phyloP scores from a whole-genome alignment of 352 stramenopile genomes.

The Phytophthora meadii region DNA sequence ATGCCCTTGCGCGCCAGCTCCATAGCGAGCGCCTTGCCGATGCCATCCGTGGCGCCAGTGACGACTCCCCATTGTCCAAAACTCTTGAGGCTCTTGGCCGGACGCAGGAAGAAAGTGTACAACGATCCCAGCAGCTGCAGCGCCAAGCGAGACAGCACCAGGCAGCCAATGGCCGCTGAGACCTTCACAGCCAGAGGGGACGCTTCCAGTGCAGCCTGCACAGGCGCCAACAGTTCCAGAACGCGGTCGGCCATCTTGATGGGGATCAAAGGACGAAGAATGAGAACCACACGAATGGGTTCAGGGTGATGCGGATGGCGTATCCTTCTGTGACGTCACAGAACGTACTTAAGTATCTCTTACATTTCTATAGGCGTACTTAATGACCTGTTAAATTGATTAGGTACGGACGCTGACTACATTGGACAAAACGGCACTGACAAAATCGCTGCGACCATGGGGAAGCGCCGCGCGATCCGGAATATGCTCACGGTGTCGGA shows the following conservation, averaged over 20 bases:
- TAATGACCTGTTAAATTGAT: too few species aligned
- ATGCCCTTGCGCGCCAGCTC: slow-evolving; percentile 97
- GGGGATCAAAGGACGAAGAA: slow-evolving; percentile 5
- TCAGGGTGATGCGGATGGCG: neutral
- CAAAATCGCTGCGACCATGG: slow-evolving; percentile 41
- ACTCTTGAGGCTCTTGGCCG: slow-evolving; percentile 92
- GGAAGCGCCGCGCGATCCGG: slow-evolving; percentile 63
- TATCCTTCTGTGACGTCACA: slow-evolving; percentile 26
- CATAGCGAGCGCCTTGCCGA: slow-evolving; percentile 92
- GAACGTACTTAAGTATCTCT: slow-evolving; percentile 6
- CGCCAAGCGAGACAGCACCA: slow-evolving; percentile 60
- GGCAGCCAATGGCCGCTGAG: slow-evolving; percentile 49
- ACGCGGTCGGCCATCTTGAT: slow-evolving; percentile 35
- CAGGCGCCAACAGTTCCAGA: slow-evolving; percentile 31
- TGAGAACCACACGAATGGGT: slow-evolving; percentile 22
- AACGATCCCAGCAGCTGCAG: slow-evolving; percentile 57
- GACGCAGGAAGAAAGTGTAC: slow-evolving; percentile 93
- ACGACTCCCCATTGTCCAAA: slow-evolving; percentile 98
- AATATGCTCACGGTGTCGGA: slow-evolving; percentile 80
- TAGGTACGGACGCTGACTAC: slow-evolving; percentile 10
- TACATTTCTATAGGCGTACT: too few species aligned
- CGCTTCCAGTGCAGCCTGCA: slow-evolving; percentile 40
- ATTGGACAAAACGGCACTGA: neutral
- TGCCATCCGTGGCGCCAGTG: slow-evolving; percentile 96
- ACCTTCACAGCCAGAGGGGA: slow-evolving; percentile 54